phyloP scores from a whole-genome alignment of 768 basidiomycete genomes.

The Suillus hirtellus region DNA sequence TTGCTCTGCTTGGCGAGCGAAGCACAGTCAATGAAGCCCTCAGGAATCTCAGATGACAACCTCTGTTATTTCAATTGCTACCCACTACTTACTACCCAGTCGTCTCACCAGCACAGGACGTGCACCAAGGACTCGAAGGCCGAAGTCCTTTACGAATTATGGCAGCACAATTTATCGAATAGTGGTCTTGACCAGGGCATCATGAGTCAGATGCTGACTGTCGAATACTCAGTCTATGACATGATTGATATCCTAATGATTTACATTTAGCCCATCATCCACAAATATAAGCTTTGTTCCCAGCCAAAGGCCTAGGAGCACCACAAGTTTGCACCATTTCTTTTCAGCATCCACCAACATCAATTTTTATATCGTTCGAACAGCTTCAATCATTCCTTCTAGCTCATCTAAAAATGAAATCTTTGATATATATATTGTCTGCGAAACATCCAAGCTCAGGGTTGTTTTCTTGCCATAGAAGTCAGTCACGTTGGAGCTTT shows the following conservation, averaged over 20 bases:
- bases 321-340: neutral
- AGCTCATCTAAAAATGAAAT: neutral
- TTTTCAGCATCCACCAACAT: neutral
- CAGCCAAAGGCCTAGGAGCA: neutral
- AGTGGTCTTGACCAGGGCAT: neutral
- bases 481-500: neutral
- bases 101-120: neutral
- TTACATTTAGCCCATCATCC: neutral
- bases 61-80: neutral
- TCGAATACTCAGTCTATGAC: neutral
- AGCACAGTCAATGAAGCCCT: conserved; percentile 68
- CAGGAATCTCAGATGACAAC: conserved; percentile 36
- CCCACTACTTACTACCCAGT: neutral
- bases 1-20: conserved; percentile 71
- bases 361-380: too few relatives aligned
- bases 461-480: too few relatives aligned
- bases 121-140: neutral
- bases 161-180: neutral
- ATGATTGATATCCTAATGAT: neutral
- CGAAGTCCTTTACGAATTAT: neutral
- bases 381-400: neutral
- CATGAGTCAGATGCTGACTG: neutral
- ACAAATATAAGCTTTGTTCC: neutral
- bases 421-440: neutral
- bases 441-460: neutral